Evolutionary conservation across 495 filamentous ascomycete species (phyloP).

Genomic region (Penicillium herquei): DNA sequence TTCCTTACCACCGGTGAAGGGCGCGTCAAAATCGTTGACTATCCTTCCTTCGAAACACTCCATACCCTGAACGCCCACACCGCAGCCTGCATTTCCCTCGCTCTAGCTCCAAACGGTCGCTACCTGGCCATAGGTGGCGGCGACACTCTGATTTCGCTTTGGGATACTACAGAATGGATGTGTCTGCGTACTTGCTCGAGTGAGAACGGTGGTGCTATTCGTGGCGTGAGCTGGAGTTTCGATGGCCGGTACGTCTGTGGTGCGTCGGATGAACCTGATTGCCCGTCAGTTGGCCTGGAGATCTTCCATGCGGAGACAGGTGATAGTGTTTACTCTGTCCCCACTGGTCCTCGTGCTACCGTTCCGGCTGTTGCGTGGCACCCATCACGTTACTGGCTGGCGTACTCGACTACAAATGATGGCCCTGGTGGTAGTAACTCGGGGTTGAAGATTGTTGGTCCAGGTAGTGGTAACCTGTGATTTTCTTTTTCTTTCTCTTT

Average conservation of each 20-base stretch:
- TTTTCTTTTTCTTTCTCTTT: background rate
- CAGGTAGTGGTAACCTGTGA: constrained; percentile 41
- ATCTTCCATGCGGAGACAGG: constrained; percentile 86
- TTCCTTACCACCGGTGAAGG: constrained; percentile 85
- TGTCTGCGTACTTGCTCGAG: constrained; percentile 76
- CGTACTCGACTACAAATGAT: constrained; percentile 80
- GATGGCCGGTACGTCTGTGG: constrained; percentile 86
- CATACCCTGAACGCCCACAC: constrained; percentile 81
- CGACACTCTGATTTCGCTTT: constrained; percentile 84
- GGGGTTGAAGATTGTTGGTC: constrained; percentile 79
- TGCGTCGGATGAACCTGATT: constrained; percentile 71
- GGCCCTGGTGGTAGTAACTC: constrained; percentile 69
- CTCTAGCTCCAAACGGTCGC: constrained; percentile 70
- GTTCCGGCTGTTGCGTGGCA: constrained; percentile 81
- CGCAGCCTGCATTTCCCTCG: constrained; percentile 67
- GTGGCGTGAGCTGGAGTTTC: constrained; percentile 84
- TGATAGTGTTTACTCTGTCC: constrained; percentile 77
- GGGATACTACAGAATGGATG: constrained; percentile 92
- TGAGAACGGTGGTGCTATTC: constrained; percentile 71
- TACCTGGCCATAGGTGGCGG: constrained; percentile 87
- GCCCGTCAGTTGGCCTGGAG: constrained; percentile 54
- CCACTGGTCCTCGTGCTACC: constrained; percentile 54
- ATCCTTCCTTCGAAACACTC: constrained; percentile 47
- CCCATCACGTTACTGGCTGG: constrained; percentile 82
- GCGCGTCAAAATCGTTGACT: constrained; percentile 75